Evolutionary conservation across 1,139 yeast species (phyloP).

Genomic region (Spencermartinsiella ligniputridi): DNA sequence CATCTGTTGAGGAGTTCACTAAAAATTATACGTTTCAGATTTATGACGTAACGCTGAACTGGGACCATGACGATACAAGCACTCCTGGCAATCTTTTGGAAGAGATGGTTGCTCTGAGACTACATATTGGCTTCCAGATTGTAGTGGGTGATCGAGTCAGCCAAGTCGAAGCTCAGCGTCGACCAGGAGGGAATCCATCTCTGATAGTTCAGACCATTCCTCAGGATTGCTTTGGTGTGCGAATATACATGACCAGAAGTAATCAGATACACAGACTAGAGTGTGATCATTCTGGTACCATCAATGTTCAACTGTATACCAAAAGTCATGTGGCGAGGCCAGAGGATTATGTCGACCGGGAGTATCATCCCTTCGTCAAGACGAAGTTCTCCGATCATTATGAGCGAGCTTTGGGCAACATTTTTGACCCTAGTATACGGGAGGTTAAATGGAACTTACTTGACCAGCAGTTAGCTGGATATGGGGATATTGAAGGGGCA

Average conservation of each 20-base stretch:
- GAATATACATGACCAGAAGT: slow-evolving; percentile 70
- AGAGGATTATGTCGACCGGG: slow-evolving; percentile 16
- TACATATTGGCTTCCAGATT: slow-evolving; percentile 85
- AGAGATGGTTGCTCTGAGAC: slow-evolving; percentile 81
- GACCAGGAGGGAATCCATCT: slow-evolving; percentile 52
- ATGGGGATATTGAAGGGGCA: slow-evolving; percentile 58
- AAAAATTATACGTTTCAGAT: slow-evolving; percentile 45
- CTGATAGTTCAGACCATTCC: slow-evolving; percentile 38
- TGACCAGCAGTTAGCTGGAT: slow-evolving; percentile 89
- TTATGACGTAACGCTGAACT: slow-evolving; percentile 58
- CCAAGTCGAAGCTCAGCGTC: slow-evolving; percentile 57
- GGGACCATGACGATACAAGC: slow-evolving; percentile 49
- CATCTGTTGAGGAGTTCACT: slow-evolving; percentile 57
- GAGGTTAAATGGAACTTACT: slow-evolving; percentile 83
- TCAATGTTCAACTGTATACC: slow-evolving; percentile 72
- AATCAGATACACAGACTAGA: slow-evolving; percentile 81
- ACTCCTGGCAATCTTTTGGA: slow-evolving; percentile 64
- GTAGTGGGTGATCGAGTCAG: slow-evolving; percentile 67
- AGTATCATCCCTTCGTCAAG: slow-evolving; percentile 57
- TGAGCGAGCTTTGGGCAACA: slow-evolving; percentile 54
- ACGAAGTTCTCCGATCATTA: slow-evolving; percentile 74
- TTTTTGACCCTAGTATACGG: slow-evolving; percentile 49
- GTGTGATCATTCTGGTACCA: slow-evolving; percentile 62
- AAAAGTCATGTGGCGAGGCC: slow-evolving; percentile 27
- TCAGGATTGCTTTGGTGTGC: slow-evolving; percentile 48